These are phyloP conservation scores for Nidularia pulvinata DNA, from an alignment of 768 basidiomycete genomes.

Conservation along the genomic window DNA sequence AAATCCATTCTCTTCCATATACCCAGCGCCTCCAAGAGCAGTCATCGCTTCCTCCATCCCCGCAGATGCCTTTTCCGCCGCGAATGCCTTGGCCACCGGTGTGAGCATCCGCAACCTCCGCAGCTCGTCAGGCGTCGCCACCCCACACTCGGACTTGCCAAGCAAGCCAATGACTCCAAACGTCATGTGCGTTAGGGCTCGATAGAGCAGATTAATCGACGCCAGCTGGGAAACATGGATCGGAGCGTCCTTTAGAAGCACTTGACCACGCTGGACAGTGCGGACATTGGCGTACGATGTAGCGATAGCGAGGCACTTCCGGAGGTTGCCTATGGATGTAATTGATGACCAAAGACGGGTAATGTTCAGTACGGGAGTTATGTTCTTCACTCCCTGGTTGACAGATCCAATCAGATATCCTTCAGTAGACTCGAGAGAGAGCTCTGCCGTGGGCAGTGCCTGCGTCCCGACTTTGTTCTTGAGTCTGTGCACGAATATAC, in stretches of 20 bases:
- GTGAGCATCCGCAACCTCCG: constrained; percentile 62
- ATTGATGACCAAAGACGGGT: constrained; percentile 71
- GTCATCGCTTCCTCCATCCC: constrained; percentile 80
- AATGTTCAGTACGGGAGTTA: constrained; percentile 75
- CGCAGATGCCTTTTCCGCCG: constrained; percentile 57
- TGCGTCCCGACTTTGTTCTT: constrained; percentile 83
- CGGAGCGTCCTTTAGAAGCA: constrained; percentile 51
- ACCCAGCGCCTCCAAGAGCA: constrained; percentile 74
- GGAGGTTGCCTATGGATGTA: constrained; percentile 52
- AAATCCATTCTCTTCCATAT: constrained; percentile 82
- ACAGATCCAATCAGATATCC: constrained; percentile 62
- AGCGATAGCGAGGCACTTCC: constrained; percentile 65
- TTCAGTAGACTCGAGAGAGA: constrained; percentile 55
- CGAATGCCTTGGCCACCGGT: constrained; percentile 70
- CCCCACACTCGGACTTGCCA: constrained; percentile 60
- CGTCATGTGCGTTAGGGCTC: constrained; percentile 60
- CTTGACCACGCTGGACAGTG: constrained; percentile 46
- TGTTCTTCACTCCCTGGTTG: constrained; percentile 64
- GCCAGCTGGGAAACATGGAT: constrained; percentile 70
- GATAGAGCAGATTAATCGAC: constrained; percentile 58
- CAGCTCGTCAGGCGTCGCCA: constrained; percentile 47
- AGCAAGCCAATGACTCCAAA: constrained; percentile 61
- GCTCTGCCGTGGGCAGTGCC: constrained; percentile 74
- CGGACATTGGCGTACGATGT: constrained; percentile 64
- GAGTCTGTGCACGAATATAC: constrained; percentile 67